Conservation (phyloP, 1,284 basidiomycete species). For the Nidula niveotomentosa region DNA sequence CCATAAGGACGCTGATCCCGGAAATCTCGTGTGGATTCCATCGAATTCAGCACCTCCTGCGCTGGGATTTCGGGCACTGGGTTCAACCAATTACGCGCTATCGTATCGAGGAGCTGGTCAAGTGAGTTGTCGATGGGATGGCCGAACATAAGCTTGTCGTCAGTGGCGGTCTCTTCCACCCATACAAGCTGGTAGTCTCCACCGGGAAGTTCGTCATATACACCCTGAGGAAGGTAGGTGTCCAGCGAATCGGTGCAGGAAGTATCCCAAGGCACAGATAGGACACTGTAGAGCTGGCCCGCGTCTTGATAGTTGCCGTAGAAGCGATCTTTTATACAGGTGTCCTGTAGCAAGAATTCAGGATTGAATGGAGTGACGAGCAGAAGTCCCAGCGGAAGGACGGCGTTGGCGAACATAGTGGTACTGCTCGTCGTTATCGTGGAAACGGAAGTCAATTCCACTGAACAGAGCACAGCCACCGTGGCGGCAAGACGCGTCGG, state of each 20-base stretch:
- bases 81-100: neutral
- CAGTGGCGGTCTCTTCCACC: constrained; percentile 56
- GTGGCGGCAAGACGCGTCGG: constrained; percentile 7
- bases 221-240: neutral
- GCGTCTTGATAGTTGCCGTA: constrained; percentile 51
- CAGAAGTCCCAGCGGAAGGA: constrained; percentile 26
- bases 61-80: too few species aligned
- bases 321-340: constrained; percentile 51
- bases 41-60: too few species aligned
- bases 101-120: constrained; percentile 8
- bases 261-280: constrained; percentile 22
- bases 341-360: constrained; percentile 24
- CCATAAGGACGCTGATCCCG: constrained; percentile 16
- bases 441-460: neutral
- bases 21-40: neutral
- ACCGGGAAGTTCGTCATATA: neutral
- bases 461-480: constrained; percentile 6
- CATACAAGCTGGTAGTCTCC: constrained; percentile 50
- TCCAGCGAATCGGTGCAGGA: neutral
- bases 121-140: constrained; percentile 25
- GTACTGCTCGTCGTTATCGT: too few species aligned
- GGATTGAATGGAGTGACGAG: constrained; percentile 38
- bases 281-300: constrained; percentile 41
- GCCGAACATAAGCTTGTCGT: constrained; percentile 31
- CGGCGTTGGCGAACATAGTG: constrained; percentile 15